Conservation (phyloP, 2,329 filamentous ascomycete genomes). For the Neurospora crassa region DNA sequence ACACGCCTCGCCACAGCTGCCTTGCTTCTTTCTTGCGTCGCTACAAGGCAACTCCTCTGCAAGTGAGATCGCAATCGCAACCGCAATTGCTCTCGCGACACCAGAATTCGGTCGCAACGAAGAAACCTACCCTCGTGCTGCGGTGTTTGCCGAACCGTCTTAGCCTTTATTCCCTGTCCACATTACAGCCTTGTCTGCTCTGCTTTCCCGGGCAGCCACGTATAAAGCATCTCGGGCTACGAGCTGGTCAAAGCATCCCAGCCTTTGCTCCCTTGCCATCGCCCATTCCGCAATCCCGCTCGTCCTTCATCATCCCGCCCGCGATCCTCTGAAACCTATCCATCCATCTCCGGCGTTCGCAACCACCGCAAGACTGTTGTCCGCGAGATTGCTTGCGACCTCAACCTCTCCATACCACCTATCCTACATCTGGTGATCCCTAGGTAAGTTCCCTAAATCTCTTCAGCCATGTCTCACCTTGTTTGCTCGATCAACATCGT, state of each 20-base stretch:
- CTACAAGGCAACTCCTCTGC: background rate
- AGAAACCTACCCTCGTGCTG: conserved; percentile 5
- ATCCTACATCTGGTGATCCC: background rate
- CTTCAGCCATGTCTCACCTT: background rate
- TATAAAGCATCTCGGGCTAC: background rate
- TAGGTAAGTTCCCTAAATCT: background rate
- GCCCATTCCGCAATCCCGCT: background rate
- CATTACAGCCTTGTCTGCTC: background rate
- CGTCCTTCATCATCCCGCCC: background rate
- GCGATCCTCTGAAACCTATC: background rate
- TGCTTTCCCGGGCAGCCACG: background rate
- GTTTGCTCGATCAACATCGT: background rate
- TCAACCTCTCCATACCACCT: background rate
- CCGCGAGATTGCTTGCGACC: background rate
- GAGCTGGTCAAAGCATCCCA: background rate
- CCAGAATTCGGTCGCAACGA: background rate
- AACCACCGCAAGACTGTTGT: background rate
- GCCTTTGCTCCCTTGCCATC: background rate
- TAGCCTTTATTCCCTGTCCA: conserved; percentile 14
- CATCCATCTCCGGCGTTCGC: background rate
- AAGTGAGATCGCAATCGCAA: background rate
- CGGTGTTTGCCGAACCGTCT: conserved; percentile 4
- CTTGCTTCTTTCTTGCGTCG: background rate
- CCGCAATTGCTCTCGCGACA: background rate
- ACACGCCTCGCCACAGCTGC: background rate